Evolutionary conservation across 805 yeast species (phyloP), one percentile per base, ranked within the genome.

Genomic region (Sporopachydermia lactativora): DNA sequence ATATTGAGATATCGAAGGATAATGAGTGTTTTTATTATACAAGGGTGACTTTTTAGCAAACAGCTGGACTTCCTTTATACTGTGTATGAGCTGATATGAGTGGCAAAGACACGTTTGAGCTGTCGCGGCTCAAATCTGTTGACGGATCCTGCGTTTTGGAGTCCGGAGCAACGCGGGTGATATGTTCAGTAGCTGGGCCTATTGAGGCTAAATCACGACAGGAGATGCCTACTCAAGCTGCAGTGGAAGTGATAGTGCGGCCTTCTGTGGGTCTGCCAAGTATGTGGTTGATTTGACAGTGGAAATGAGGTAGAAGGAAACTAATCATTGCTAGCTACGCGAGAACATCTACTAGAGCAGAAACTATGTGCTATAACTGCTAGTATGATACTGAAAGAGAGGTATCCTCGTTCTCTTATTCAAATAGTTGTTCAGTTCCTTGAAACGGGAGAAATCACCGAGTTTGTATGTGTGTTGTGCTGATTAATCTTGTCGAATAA

Each of bases 161-260:
- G 13, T 54, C 61, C n/a, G 73, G 70, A 2, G 56, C 57, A 14
- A 73, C 81, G 1, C 71, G 71, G 42, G 76, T 81, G 2, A 59
- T 88, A 2, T 74, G 79, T 36, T 76, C 95, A 0, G 88, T 89
- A 1, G 71, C 88, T 1, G 98, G 98, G 0, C 98, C 98, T 0
- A 70, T 89, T 19, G 96, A 89, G 52, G 77, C 84, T 6, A 80
- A 78, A 54, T 59, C 74, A 11, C 71, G 89, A 49, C 95, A 86
- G 53, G 97, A 89, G 55, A 58, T 77, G 24, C 95, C 96, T 6
- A 77, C 81, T 13, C 64, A 68, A 37, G 79, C 89, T 13, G 76
- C 83, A 14, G 56, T 92, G 14, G 96, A 86, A 56, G 70, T 92
- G 4, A 71, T 75, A 15, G 76, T 88, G 2, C 65, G 86, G 34